Conservation (phyloP, 2,329 filamentous ascomycete genomes). For the Thielaviopsis musarum region DNA sequence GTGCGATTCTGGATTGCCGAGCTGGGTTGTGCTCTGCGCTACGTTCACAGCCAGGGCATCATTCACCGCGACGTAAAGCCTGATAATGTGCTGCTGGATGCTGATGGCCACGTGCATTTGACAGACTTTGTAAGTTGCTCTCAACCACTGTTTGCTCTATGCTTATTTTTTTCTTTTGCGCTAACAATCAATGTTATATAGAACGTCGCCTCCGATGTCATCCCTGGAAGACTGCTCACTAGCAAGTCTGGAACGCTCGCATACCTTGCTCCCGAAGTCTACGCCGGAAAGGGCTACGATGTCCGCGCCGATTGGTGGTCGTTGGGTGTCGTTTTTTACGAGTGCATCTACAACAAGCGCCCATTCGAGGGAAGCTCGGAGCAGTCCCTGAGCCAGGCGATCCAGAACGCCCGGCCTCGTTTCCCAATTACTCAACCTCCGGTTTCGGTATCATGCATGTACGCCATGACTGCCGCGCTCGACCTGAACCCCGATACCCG, state of each 20-base stretch:
- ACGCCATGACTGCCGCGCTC: conserved; percentile 71
- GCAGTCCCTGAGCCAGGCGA: conserved; percentile 60
- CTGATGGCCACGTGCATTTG: conserved; percentile 86
- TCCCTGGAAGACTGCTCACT: conserved; percentile 64
- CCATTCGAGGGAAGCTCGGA: conserved; percentile 88
- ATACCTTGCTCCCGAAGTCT: conserved; percentile 91
- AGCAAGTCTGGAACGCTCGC: conserved; percentile 95
- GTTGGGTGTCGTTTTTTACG: conserved; percentile 91
- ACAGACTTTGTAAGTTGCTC: conserved; percentile 74
- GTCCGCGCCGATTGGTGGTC: conserved; percentile 98
- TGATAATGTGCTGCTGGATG: conserved; percentile 77
- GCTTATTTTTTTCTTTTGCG: conserved; percentile 16
- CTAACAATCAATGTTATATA: conserved; percentile 23
- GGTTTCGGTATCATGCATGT: conserved; percentile 73
- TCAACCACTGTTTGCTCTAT: not conserved
- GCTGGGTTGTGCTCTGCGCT: conserved; percentile 76
- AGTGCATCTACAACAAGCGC: conserved; percentile 98
- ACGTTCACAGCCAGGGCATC: conserved; percentile 73
- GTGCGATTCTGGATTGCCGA: conserved; percentile 96
- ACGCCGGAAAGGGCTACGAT: conserved; percentile 75
- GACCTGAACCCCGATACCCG: conserved; percentile 65
- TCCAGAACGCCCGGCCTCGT: conserved; percentile 65
- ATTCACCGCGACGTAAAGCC: conserved; percentile 87
- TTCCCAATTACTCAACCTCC: conserved; percentile 88
- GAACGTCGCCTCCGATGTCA: conserved; percentile 94